phyloP scores from a whole-genome alignment of 768 basidiomycete genomes.

The Pleurotus salmoneostramineus region DNA sequence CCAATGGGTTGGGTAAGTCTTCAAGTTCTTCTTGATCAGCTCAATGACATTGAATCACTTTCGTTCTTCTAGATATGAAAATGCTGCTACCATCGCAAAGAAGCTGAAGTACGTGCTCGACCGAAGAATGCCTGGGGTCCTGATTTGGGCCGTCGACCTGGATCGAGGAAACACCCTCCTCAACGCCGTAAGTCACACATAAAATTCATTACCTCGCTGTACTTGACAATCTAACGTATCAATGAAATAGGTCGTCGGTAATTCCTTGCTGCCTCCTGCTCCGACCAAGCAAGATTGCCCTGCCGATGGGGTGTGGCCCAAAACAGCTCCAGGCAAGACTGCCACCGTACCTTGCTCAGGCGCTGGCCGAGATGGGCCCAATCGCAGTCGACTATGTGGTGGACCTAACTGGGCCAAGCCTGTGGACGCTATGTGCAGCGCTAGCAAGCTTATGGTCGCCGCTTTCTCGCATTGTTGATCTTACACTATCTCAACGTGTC shows the following conservation, averaged over 20 bases:
- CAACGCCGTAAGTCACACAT: not conserved
- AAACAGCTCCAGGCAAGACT: not conserved
- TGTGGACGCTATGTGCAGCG: conserved; percentile 2
- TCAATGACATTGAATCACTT: not conserved
- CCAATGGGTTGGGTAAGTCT: conserved; percentile 7
- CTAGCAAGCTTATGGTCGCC: conserved; percentile 4
- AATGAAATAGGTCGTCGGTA: conserved; percentile 3
- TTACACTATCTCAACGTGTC: too few relatives aligned
- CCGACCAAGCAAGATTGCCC: conserved; percentile 5
- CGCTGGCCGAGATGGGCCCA: conserved; percentile 2
- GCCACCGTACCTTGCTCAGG: conserved; percentile 5
- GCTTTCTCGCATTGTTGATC: conserved; percentile 4
- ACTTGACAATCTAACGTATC: not conserved
- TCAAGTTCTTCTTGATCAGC: not conserved
- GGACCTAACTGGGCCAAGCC: conserved; percentile 7
- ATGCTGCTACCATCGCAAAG: conserved; percentile 5
- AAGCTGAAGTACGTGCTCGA: conserved; percentile 8
- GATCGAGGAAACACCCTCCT: conserved; percentile 8
- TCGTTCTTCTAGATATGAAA: conserved; percentile 3
- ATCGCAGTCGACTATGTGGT: conserved; percentile 5
- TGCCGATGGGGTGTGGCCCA: conserved; percentile 8
- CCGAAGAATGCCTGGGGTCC: conserved; percentile 7
- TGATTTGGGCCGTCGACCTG: conserved; percentile 9
- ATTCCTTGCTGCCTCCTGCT: not conserved
- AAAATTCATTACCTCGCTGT: not conserved